Percentiles rank a stretch among this genome's conserved stretches.
Evolutionary conservation across 805 yeast species (phyloP).

Genomic region (Lachancea meyersii): DNA sequence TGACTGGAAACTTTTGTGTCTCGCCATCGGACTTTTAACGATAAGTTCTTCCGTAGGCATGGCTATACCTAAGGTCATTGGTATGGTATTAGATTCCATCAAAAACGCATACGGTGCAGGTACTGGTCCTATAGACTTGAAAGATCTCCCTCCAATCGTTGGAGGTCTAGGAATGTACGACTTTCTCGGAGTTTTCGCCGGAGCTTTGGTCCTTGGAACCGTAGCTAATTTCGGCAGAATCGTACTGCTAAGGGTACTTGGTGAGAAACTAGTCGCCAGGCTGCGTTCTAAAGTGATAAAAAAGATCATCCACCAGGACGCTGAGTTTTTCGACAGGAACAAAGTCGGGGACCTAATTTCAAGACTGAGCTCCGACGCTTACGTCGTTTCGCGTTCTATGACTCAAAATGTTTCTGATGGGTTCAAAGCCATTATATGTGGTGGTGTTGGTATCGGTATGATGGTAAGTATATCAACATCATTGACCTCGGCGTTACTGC

Average conservation of each 20-base stretch:
- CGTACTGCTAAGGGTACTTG: slow-evolving; percentile 47
- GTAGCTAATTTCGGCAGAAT: slow-evolving; percentile 68
- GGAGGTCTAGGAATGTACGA: slow-evolving; percentile 52
- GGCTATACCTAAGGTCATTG: slow-evolving; percentile 52
- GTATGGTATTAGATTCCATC: slow-evolving; percentile 47
- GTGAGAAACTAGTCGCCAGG: slow-evolving; percentile 82
- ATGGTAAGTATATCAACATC: slow-evolving; percentile 83
- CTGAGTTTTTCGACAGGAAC: slow-evolving; percentile 89
- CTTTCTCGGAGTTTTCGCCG: slow-evolving; percentile 55
- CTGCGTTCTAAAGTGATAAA: slow-evolving; percentile 71
- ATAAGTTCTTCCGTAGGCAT: slow-evolving; percentile 45
- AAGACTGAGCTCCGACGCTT: slow-evolving; percentile 82
- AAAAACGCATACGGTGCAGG: slow-evolving; percentile 27
- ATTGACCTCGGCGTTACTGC: slow-evolving; percentile 69
- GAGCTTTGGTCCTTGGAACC: slow-evolving; percentile 59
- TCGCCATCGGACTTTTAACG: slow-evolving; percentile 41
- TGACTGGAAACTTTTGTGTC: slow-evolving; percentile 40
- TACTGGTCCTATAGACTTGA: slow-evolving; percentile 24
- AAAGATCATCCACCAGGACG: slow-evolving; percentile 78
- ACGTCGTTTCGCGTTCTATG: slow-evolving; percentile 78
- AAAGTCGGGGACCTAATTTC: slow-evolving; percentile 93
- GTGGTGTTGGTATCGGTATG: slow-evolving; percentile 80
- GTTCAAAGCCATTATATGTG: slow-evolving; percentile 71
- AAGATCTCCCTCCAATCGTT: slow-evolving; percentile 31
- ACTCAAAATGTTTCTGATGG: slow-evolving; percentile 94